Conservation (phyloP, 2,329 filamentous ascomycete species). For the Helicocarpus griseus region DNA sequence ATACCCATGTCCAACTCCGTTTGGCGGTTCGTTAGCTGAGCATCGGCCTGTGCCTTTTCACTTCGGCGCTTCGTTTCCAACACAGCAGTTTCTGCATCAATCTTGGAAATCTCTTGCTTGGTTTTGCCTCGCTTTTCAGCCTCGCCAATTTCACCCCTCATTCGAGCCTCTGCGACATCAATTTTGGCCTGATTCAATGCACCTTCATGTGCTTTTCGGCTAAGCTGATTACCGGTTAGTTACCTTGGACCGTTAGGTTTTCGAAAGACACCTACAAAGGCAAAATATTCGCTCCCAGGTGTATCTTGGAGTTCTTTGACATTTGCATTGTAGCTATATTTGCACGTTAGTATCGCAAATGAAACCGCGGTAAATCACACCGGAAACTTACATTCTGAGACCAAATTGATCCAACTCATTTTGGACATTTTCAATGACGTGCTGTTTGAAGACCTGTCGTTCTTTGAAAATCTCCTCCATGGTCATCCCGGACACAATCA, state of each 20-base stretch:
- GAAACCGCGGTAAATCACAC: not conserved
- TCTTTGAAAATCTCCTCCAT: constrained; percentile 85
- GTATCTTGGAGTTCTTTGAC: constrained; percentile 83
- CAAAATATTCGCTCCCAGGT: constrained; percentile 72
- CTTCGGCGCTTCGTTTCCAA: constrained; percentile 76
- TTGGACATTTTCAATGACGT: constrained; percentile 67
- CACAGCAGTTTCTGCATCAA: constrained; percentile 75
- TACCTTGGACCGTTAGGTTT: not conserved
- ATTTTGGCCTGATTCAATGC: constrained; percentile 69
- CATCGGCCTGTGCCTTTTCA: constrained; percentile 70
- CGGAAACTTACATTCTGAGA: constrained; percentile 51
- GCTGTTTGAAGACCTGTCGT: constrained; percentile 65
- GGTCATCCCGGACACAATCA: constrained; percentile 79
- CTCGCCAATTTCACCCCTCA: constrained; percentile 55
- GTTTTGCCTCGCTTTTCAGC: constrained; percentile 68
- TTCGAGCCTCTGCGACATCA: constrained; percentile 49
- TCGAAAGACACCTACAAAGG: constrained; percentile 35
- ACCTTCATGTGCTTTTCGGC: constrained; percentile 74
- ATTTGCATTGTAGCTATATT: constrained; percentile 56
- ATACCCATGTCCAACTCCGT: constrained; percentile 64
- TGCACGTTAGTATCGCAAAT: constrained; percentile 24
- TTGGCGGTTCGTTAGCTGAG: constrained; percentile 62
- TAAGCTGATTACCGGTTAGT: constrained; percentile 36
- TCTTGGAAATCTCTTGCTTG: constrained; percentile 79
- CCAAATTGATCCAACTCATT: constrained; percentile 73